phyloP scores from a whole-genome alignment of 306 rosid genomes.

The cucumber (Cucumis sativus) region Cucumber_9930_V3 NC_026656.2:1374001-1374500 shows the following conservation, averaged over 20 bases:
- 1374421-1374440: constrained; percentile 50
- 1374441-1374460: constrained; percentile 16
- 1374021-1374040: background rate
- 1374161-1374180: background rate
- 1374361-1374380: constrained; percentile 34
- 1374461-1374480: constrained; percentile 31
- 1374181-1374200: background rate
- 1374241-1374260: constrained; percentile 54
- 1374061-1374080: too few relatives aligned
- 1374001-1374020: background rate
- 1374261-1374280: constrained; percentile 57
- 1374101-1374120: background rate
- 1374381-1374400: constrained; percentile 37
- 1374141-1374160: background rate
- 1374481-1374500: constrained; percentile 23
- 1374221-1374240: background rate
- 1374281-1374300: constrained; percentile 81
- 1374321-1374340: constrained; percentile 88
- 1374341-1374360: constrained; percentile 92
- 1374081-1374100: background rate
- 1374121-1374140: background rate
- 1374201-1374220: background rate
- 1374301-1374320: constrained; percentile 66
- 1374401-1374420: constrained; percentile 35
- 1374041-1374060: background rate